phyloP scores from a whole-genome alignment of 1,284 basidiomycete species.

The Xanthoconium separans region DNA sequence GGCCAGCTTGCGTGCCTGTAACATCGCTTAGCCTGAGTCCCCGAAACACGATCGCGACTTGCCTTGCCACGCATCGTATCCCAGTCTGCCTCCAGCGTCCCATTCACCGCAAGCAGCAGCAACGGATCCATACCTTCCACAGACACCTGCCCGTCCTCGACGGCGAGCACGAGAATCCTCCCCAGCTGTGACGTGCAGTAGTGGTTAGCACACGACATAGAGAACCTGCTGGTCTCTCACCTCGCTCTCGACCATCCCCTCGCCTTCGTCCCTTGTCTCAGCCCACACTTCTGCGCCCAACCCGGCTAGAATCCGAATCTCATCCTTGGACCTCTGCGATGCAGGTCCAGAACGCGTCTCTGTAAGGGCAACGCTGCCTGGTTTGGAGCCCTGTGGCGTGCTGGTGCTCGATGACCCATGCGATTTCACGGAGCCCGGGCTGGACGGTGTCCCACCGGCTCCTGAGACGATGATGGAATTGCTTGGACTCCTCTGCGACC shows the following conservation, averaged over 20 bases:
- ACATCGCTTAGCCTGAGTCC: conserved; percentile 1
- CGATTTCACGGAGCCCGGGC: conserved; percentile 19
- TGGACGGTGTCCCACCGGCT: conserved; percentile 8
- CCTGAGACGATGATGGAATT: conserved; percentile 8
- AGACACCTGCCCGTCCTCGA: conserved; percentile 41
- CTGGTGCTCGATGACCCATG: conserved; percentile 5
- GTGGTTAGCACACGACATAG: conserved; percentile 1
- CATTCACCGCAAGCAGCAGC: conserved; percentile 68
- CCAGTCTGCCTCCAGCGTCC: conserved; percentile 59
- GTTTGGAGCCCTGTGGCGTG: conserved; percentile 39
- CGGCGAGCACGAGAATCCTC: conserved; percentile 62
- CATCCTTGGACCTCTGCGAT: conserved; percentile 60
- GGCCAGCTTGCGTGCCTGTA: conserved; percentile 55
- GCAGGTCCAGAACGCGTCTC: conserved; percentile 9
- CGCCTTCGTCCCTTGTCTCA: conserved; percentile 52
- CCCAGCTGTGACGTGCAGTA: conserved; percentile 49
- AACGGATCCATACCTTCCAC: conserved; percentile 42
- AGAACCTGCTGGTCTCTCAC: conserved; percentile 34
- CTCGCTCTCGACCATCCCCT: conserved; percentile 72
- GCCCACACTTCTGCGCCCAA: conserved; percentile 72
- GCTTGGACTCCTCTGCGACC: conserved; percentile 9
- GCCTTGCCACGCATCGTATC: conserved; percentile 63
- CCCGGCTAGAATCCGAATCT: conserved; percentile 68
- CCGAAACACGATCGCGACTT: conserved; percentile 10
- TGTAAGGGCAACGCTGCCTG: conserved; percentile 11